These are phyloP conservation scores for Pichia kluyveri DNA, from an alignment of 805 yeast species.

Conservation along the genomic window DNA sequence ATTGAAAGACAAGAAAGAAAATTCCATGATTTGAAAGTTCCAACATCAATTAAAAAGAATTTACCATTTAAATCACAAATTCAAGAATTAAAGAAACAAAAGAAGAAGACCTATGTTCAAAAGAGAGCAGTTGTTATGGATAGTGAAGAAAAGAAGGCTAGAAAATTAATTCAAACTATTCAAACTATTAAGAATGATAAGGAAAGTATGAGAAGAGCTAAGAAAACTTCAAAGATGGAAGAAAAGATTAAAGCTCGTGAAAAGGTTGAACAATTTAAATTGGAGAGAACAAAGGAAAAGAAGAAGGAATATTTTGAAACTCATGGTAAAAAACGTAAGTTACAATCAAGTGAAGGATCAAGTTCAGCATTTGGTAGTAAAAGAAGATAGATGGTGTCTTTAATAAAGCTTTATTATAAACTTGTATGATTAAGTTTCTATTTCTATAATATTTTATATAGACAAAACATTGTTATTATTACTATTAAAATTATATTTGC, in stretches of 20 bases:
- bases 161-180: slow-evolving; percentile 80
- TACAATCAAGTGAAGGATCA: slow-evolving; percentile 23
- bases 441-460: too few species aligned
- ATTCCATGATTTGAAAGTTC: slow-evolving; percentile 84
- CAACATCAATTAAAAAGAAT: slow-evolving; percentile 62
- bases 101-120: slow-evolving; percentile 66
- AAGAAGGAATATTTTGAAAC: slow-evolving; percentile 80
- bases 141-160: slow-evolving; percentile 89
- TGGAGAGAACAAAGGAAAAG: slow-evolving; percentile 71
- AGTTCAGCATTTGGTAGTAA: slow-evolving; percentile 21
- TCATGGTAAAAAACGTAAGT: slow-evolving; percentile 56
- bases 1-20: slow-evolving; percentile 77
- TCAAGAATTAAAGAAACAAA: slow-evolving; percentile 80
- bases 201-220: slow-evolving; percentile 64
- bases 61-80: slow-evolving; percentile 92
- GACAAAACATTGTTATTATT: too few species aligned
- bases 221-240: slow-evolving; percentile 67
- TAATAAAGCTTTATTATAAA: neutral
- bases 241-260: slow-evolving; percentile 69
- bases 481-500: too few species aligned
- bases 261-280: slow-evolving; percentile 59
- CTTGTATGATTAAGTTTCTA: neutral
- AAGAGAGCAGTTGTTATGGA: slow-evolving; percentile 91
- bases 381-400: slow-evolving; percentile 9
- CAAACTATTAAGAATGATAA: slow-evolving; percentile 79